A percentile compares a stretch with the other conserved stretches of the same genome.
Conservation (phyloP, 805 yeast species). For the Huiozyma naganishii region DNA sequence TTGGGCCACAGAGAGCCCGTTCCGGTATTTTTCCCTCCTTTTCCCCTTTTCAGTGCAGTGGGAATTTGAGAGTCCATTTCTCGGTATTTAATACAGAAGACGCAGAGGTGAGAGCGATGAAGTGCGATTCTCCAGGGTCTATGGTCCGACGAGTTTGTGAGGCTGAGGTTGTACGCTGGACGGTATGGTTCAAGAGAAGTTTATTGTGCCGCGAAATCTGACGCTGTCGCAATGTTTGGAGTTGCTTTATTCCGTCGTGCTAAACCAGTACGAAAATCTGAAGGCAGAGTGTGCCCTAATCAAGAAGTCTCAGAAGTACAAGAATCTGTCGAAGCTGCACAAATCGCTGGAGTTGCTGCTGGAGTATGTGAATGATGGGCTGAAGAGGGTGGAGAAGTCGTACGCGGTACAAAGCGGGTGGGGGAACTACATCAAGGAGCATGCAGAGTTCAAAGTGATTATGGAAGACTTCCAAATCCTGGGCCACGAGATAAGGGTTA, state of each 20-base stretch:
- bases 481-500: slow-evolving; percentile 20
- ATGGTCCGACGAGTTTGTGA: too few relatives aligned
- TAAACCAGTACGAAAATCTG: slow-evolving; percentile 15
- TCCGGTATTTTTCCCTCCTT: too few relatives aligned
- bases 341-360: slow-evolving; percentile 12
- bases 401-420: slow-evolving; percentile 12
- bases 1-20: too few relatives aligned
- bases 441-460: slow-evolving; percentile 8
- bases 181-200: slow-evolving; percentile 11
- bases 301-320: slow-evolving; percentile 4
- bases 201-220: slow-evolving; percentile 20
- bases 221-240: slow-evolving; percentile 22
- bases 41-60: too few relatives aligned
- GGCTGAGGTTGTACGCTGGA: too few relatives aligned
- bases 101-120: too few relatives aligned
- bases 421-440: slow-evolving; percentile 5
- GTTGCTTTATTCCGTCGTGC: slow-evolving; percentile 20
- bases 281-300: slow-evolving; percentile 4
- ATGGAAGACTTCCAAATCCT: slow-evolving; percentile 22
- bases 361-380: slow-evolving; percentile 19
- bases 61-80: too few relatives aligned
- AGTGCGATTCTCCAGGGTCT: too few relatives aligned
- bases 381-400: slow-evolving; percentile 13
- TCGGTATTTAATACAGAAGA: too few relatives aligned
- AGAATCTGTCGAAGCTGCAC: slow-evolving; percentile 7